Evolutionary conservation across 1,139 yeast genomes (phyloP).

Genomic region (Schwanniomyces etchellsii): DNA sequence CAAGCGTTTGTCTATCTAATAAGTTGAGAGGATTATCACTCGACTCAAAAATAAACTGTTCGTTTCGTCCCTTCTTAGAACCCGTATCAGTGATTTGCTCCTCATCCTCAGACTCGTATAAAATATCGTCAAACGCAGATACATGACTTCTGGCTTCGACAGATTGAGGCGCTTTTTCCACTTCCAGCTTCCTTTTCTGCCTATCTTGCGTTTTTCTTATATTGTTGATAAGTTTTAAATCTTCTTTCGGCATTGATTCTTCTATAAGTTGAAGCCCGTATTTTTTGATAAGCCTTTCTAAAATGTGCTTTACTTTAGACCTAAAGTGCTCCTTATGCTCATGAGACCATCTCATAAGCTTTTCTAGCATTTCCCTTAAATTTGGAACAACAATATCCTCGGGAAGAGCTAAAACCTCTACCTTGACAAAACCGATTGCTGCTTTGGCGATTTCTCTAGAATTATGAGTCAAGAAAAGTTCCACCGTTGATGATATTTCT

Average conservation of each 20-base stretch:
- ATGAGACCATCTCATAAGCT: conserved; percentile 87
- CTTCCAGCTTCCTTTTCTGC: conserved; percentile 53
- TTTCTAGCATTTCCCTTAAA: conserved; percentile 59
- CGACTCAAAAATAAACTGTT: conserved; percentile 70
- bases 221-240: conserved; percentile 72
- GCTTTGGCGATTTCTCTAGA: conserved; percentile 92
- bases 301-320: conserved; percentile 83
- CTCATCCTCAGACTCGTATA: conserved; percentile 54
- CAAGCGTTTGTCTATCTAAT: conserved; percentile 75
- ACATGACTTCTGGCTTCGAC: conserved; percentile 44
- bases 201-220: conserved; percentile 83
- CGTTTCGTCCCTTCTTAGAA: conserved; percentile 28
- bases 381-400: conserved; percentile 68
- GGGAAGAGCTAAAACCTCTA: conserved; percentile 81
- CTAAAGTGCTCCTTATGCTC: conserved; percentile 95
- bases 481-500: conserved; percentile 85
- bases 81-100: conserved; percentile 23
- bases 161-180: conserved; percentile 9
- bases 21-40: conserved; percentile 85
- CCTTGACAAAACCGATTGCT: conserved; percentile 91
- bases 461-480: conserved; percentile 82
- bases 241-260: conserved; percentile 80
- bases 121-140: conserved; percentile 84
- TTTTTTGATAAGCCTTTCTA: conserved; percentile 85
- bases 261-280: conserved; percentile 83